Evolutionary conservation across 2,329 filamentous ascomycete genomes (phyloP).

Genomic region (Coniosporium tulheliwenetii): DNA sequence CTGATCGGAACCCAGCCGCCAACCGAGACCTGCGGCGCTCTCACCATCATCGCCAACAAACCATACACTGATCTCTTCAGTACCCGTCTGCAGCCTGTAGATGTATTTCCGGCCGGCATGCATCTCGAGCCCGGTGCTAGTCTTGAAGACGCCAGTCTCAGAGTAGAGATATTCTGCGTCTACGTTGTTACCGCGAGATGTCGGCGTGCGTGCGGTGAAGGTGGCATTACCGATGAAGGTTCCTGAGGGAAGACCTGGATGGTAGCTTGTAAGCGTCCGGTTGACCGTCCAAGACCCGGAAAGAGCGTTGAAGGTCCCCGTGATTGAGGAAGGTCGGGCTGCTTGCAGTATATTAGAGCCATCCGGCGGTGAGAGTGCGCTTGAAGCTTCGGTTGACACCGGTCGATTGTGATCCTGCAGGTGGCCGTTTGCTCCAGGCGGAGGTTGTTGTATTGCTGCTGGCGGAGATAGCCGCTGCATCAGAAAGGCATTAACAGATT

Average conservation of each 20-base stretch:
- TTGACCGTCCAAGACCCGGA: constrained; percentile 4
- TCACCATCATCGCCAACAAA: constrained; percentile 7
- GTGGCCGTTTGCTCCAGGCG: too few relatives aligned
- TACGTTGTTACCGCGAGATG: background rate
- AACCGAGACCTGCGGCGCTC: background rate
- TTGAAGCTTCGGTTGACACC: background rate
- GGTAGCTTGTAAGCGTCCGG: constrained; percentile 4
- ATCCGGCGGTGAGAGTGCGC: background rate
- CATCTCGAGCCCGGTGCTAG: constrained; percentile 4
- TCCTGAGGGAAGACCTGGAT: constrained; percentile 4
- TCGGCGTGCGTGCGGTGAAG: constrained; percentile 4
- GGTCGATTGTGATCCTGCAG: too few relatives aligned
- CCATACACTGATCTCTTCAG: constrained; percentile 6
- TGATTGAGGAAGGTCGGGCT: too few relatives aligned
- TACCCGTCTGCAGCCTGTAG: constrained; percentile 4
- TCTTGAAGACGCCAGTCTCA: constrained; percentile 6
- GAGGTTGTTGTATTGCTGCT: background rate
- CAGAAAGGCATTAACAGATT: constrained; percentile 82
- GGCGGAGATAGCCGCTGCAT: constrained; percentile 34
- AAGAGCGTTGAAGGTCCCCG: background rate
- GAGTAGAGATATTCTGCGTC: constrained; percentile 7
- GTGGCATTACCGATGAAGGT: constrained; percentile 5
- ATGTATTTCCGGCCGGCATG: constrained; percentile 6
- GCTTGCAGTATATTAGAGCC: too few relatives aligned
- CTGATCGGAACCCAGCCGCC: constrained; percentile 1